Evolutionary conservation across 805 yeast species (phyloP), one percentile per base, ranked within the genome.

Genomic region (Schwanniomyces polymorphus): DNA sequence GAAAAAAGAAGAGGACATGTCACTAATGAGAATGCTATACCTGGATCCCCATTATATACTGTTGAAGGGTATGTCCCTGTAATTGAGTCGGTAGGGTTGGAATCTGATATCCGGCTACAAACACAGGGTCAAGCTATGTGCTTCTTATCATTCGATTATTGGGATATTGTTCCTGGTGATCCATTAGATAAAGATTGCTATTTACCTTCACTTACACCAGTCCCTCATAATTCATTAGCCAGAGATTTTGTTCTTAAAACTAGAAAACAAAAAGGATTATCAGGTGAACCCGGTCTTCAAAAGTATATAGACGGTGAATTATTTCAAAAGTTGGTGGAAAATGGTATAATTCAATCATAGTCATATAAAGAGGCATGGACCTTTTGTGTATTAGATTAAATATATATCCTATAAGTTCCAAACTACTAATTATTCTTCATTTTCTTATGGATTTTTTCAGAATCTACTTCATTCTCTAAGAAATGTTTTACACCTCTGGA

Each of bases 221-320:
- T 94, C 1, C 84, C 86, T 5, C 66, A 74, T 0, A 70, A 71
- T 8, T 82, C 87, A 2, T 68, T 91, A 48, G 92, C 97, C 1
- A 74, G 99, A 47, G 99, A 94, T 65, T 89, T 91, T 58, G 85
- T 90, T 27, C 68, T 89, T 68, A 94, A 95, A 64, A 90, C 97
- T 0, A 77, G 99, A 62, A 81, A 84, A 56, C 78, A 97, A 56
- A 92, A 91, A 61, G 98, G 97, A 0, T 67, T 92, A 29, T 76
- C 82, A 7, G 88, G 85, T 11, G 95, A 86, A 50, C 88, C 89
- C 17, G 74, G 76, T 2, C 59, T 91, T 41, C 74, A 77, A 42
- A 82, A 82, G 53, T 89, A 85, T 58, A 78, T 91, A 25, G 95
- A 86, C 44, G 65, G 68, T 1, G 85, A 79, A 1, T 65, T 88